Evolutionary conservation across 225 moss, liverwort and hornwort species (phyloP).

Genomic region (Straminergon stramineum): DNA sequence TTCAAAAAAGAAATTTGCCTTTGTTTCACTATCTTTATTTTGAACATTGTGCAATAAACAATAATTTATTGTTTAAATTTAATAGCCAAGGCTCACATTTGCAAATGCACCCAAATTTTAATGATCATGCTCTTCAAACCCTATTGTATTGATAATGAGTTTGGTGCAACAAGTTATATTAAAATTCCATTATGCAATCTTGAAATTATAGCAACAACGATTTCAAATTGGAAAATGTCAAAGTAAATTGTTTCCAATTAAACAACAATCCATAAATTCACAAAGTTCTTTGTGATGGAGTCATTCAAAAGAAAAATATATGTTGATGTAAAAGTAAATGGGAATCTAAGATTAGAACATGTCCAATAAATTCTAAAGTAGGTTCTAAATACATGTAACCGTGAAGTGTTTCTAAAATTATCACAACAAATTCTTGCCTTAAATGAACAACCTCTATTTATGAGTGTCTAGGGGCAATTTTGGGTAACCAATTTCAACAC

Average conservation of each 20-base stretch:
- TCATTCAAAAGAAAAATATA: neutral
- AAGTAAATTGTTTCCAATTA: neutral
- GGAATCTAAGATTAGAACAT: neutral
- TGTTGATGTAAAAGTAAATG: neutral
- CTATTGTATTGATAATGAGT: neutral
- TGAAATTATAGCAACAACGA: neutral
- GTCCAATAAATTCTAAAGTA: neutral
- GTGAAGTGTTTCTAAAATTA: fast-evolving
- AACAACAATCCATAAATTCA: neutral
- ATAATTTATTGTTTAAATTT: neutral
- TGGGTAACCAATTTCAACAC: fast-evolving
- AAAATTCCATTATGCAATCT: neutral
- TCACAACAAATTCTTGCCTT: neutral
- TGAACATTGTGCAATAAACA: neutral
- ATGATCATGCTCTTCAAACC: fast-evolving
- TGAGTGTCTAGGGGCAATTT: fast-evolving
- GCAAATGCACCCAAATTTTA: neutral
- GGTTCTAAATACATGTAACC: fast-evolving
- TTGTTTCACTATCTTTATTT: neutral
- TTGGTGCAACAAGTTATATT: neutral
- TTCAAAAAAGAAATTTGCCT: neutral
- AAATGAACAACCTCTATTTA: neutral
- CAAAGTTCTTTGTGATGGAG: neutral
- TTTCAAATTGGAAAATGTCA: neutral
- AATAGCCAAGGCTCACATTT: neutral